phyloP scores from a whole-genome alignment of 495 filamentous ascomycete genomes.

The Penicillium canariense region DNA sequence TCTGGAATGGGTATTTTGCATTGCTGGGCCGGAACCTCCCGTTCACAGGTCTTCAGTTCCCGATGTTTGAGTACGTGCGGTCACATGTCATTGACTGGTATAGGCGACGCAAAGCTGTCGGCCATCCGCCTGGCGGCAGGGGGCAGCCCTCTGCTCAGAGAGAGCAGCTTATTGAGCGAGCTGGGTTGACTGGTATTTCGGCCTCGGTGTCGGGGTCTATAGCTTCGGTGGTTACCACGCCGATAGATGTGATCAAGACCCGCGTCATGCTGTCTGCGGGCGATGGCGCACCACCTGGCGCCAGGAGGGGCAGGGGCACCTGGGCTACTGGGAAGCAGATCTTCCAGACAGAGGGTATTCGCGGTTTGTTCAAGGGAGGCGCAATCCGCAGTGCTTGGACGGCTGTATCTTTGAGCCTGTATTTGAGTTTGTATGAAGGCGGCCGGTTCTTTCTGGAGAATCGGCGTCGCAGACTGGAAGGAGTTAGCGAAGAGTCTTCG shows the following conservation, averaged over 20 bases:
- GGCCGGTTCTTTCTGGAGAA: slow-evolving; percentile 68
- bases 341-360: slow-evolving; percentile 58
- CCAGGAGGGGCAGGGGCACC: slow-evolving; percentile 25
- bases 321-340: slow-evolving; percentile 62
- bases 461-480: slow-evolving; percentile 23
- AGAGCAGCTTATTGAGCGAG: slow-evolving; percentile 42
- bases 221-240: slow-evolving; percentile 72
- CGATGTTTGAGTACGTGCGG: slow-evolving; percentile 72
- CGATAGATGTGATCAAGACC: slow-evolving; percentile 83
- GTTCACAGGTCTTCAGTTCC: slow-evolving; percentile 85
- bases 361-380: slow-evolving; percentile 76
- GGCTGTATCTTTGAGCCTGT: slow-evolving; percentile 73
- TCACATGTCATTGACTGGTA: slow-evolving; percentile 39
- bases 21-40: slow-evolving; percentile 79
- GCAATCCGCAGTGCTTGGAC: slow-evolving; percentile 76
- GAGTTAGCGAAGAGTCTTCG: too few relatives aligned
- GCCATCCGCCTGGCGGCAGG: neutral
- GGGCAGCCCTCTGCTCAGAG: neutral
- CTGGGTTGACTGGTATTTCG: slow-evolving; percentile 63
- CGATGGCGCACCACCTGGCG: slow-evolving; percentile 3
- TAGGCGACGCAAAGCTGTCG: slow-evolving; percentile 13
- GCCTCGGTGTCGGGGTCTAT: slow-evolving; percentile 68
- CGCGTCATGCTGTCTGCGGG: slow-evolving; percentile 64
- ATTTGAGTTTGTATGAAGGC: slow-evolving; percentile 83
- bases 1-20: slow-evolving; percentile 79